Conservation (phyloP, 2,329 filamentous ascomycete species). For the Podosphaera fusca region DNA sequence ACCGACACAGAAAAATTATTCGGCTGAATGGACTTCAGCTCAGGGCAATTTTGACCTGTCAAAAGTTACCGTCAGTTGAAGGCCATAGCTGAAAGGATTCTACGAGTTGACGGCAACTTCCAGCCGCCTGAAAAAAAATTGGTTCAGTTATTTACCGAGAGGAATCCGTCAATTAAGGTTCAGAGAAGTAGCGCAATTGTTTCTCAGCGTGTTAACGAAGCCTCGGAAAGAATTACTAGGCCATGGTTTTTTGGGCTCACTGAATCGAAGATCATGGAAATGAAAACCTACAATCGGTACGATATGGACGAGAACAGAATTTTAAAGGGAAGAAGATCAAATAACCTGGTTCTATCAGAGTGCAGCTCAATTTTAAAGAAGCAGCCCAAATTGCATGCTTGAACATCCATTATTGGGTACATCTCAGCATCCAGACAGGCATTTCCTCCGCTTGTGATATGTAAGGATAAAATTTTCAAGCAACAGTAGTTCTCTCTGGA, state of each 20-base stretch:
- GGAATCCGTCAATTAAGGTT: slow-evolving; percentile 1
- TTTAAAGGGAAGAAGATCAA: background rate
- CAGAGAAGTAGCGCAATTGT: background rate
- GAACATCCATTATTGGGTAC: too few relatives aligned
- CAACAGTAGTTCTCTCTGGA: too few relatives aligned
- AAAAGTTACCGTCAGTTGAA: slow-evolving; percentile 1
- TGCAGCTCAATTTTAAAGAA: too few relatives aligned
- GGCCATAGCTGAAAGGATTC: background rate
- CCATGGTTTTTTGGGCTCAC: background rate
- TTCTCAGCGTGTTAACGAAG: background rate
- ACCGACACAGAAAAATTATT: background rate
- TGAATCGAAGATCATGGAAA: background rate
- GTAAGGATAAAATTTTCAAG: too few relatives aligned
- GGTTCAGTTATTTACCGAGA: background rate
- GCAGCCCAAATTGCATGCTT: too few relatives aligned
- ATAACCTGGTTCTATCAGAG: too few relatives aligned
- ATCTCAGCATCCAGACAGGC: too few relatives aligned
- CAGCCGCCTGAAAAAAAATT: background rate
- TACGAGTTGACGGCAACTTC: background rate
- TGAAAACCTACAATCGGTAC: background rate
- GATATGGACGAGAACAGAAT: background rate
- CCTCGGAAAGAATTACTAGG: background rate
- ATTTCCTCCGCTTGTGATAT: too few relatives aligned
- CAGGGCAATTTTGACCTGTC: background rate
- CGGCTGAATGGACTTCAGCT: background rate